A percentile compares a stretch with the other conserved stretches of the same genome.
Evolutionary conservation across 2,329 filamentous ascomycete genomes (phyloP).

Genomic region (Stagonosporopsis tanaceti): DNA sequence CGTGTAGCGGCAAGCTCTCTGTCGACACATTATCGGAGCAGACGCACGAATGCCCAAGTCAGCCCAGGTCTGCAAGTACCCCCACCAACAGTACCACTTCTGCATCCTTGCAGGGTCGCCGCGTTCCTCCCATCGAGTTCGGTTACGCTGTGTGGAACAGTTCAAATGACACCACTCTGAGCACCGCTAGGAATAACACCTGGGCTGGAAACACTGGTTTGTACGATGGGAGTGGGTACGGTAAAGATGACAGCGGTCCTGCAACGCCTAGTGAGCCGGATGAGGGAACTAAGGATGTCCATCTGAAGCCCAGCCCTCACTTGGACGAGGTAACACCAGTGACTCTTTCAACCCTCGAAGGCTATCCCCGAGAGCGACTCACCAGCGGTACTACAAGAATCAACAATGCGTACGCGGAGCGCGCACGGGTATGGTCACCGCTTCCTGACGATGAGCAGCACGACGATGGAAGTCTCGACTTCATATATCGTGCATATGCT

Average conservation of each 20-base stretch:
- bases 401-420: not conserved
- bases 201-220: conserved; percentile 29
- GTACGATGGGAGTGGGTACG: conserved; percentile 40
- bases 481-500: conserved; percentile 10
- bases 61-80: not conserved
- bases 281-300: conserved; percentile 2
- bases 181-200: conserved; percentile 8
- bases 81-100: not conserved
- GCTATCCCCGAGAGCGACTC: not conserved
- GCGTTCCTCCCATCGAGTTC: not conserved
- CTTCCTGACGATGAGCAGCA: not conserved
- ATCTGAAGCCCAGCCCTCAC: not conserved
- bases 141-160: conserved; percentile 23
- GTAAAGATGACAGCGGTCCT: conserved; percentile 13
- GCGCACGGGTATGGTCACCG: not conserved
- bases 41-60: not conserved
- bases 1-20: not conserved
- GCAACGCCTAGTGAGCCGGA: conserved; percentile 9
- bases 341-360: not conserved
- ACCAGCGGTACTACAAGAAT: not conserved
- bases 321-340: not conserved
- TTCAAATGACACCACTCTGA: not conserved
- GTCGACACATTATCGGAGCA: not conserved
- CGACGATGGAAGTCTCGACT: conserved; percentile 1
- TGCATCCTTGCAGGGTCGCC: not conserved